These are phyloP conservation scores for Coleophoma crateriformis DNA, from an alignment of 2,329 filamentous ascomycete genomes.

Conservation along the genomic window DNA sequence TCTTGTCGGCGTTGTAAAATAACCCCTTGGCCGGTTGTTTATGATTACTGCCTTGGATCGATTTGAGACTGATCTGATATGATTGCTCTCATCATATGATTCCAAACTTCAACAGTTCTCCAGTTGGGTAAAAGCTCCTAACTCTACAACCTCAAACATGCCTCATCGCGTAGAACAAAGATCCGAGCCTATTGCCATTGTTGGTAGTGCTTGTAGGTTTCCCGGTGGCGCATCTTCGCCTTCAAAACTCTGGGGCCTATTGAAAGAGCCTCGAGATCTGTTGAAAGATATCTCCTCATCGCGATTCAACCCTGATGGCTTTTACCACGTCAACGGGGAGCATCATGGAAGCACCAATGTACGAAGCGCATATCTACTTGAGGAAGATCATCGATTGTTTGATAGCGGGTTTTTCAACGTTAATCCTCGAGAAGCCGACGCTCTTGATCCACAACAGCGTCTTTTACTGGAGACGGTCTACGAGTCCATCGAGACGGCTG, in stretches of 20 bases:
- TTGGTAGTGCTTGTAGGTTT: constrained; percentile 31
- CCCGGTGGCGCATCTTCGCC: constrained; percentile 33
- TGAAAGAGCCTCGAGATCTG: constrained; percentile 37
- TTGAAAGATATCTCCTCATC: constrained; percentile 31
- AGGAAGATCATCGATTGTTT: constrained; percentile 25
- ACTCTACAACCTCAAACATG: too few relatives aligned
- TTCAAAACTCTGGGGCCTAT: constrained; percentile 40
- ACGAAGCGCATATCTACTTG: constrained; percentile 22
- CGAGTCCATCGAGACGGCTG: background rate
- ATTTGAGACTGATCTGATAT: too few relatives aligned
- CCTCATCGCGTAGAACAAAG: too few relatives aligned
- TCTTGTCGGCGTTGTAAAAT: too few relatives aligned
- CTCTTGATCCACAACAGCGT: constrained; percentile 42
- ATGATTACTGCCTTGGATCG: too few relatives aligned
- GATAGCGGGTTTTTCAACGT: constrained; percentile 34
- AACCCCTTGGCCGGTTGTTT: too few relatives aligned
- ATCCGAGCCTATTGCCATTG: constrained; percentile 23
- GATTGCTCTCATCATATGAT: too few relatives aligned
- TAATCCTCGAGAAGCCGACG: constrained; percentile 37
- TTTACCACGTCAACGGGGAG: constrained; percentile 44
- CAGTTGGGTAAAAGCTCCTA: too few relatives aligned
- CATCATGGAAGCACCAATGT: background rate
- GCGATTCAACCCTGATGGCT: constrained; percentile 42
- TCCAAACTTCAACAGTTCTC: too few relatives aligned
- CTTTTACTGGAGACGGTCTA: constrained; percentile 39